Percentiles rank a stretch among this genome's conserved stretches.
These are phyloP conservation scores for Lumnitzera littorea DNA, from an alignment of 345 rosid genomes.

Conservation along the genomic window DNA sequence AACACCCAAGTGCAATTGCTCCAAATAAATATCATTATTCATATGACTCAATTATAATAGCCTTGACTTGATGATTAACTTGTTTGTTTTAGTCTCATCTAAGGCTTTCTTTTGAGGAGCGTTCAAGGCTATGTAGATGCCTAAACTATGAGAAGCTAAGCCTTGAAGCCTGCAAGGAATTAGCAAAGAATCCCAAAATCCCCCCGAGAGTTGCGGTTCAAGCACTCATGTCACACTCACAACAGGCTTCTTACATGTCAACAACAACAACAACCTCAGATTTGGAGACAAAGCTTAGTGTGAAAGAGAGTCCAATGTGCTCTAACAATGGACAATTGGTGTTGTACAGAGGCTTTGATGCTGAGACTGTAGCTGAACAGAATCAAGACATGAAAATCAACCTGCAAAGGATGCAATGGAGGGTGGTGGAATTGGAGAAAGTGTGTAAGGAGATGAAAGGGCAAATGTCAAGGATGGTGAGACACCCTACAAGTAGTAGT, in stretches of 20 bases:
- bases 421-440: slow-evolving; percentile 47
- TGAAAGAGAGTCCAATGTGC: slow-evolving; percentile 11
- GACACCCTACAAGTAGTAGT: slow-evolving; percentile 13
- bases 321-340: not conserved
- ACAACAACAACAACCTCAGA: slow-evolving; percentile 11
- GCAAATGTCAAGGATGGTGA: slow-evolving; percentile 41
- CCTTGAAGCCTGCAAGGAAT: slow-evolving; percentile 61
- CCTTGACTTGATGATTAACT: not conserved
- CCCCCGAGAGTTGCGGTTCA: slow-evolving; percentile 63
- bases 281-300: not conserved
- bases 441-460: slow-evolving; percentile 50
- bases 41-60: too few species aligned
- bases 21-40: too few species aligned
- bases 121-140: slow-evolving; percentile 60
- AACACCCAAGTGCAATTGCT: too few species aligned
- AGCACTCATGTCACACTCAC: slow-evolving; percentile 57
- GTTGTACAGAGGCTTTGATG: slow-evolving; percentile 8
- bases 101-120: slow-evolving; percentile 42
- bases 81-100: slow-evolving; percentile 57
- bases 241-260: not conserved
- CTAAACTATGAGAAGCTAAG: slow-evolving; percentile 63
- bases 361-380: slow-evolving; percentile 22
- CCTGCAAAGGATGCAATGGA: slow-evolving; percentile 39
- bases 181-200: slow-evolving; percentile 73
- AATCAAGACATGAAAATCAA: slow-evolving; percentile 24